Base-by-base conservation (phyloP, 257 asterid genomes). In the Thymus mandschuricus region DNA sequence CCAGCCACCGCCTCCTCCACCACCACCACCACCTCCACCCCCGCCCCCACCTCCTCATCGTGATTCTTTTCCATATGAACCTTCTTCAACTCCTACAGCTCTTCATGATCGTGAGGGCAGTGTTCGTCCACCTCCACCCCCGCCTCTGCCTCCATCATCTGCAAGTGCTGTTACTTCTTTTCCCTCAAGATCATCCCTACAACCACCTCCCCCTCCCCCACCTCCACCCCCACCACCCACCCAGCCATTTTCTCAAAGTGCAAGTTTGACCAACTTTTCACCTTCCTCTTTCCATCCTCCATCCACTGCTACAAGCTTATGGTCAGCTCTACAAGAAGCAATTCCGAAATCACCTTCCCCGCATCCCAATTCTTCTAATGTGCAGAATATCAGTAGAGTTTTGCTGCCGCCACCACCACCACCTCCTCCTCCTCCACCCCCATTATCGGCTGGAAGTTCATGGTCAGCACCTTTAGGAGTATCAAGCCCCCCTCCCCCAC, bases 351-450 rank as follows among this genome's bases (percentile, higher is more conserved):
- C 80, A 21, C 81, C 88, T 6, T 83, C 76, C 38, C 66, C 81
- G 44, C 81, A 68, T 72, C 62, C 69, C 63, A 49, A 63, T 52
- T 73, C 77, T 69, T 78, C 83, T 66, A 77, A 40, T 43, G 60
- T 64, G 68, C 81, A 70, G 10, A 73, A 63, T 78, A 67, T 50
- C 70, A 75, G 77, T 68, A 76, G 72, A 68, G 76, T 66, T 49
- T 70, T 71, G 66, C 80, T 87, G 6, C 80, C 80, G 2, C 80
- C 86, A 3, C 85, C 21, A 5, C 77, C 83, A 8, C 82, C 89
- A 8, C 72, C 60, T 6, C 60, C 64, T 33, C 86, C 86, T 63
- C 84, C 91, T 11, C 82, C 86, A 9, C 80, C 83, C 30, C 83
- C 86, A 35, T 78, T 79, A 78, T 66, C 87, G 56, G 52, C 33